A percentile compares a stretch with the other conserved stretches of the same genome.
These are phyloP conservation scores for Salix caprea DNA, from an alignment of 345 rosid species.

Conservation along the genomic window DNA sequence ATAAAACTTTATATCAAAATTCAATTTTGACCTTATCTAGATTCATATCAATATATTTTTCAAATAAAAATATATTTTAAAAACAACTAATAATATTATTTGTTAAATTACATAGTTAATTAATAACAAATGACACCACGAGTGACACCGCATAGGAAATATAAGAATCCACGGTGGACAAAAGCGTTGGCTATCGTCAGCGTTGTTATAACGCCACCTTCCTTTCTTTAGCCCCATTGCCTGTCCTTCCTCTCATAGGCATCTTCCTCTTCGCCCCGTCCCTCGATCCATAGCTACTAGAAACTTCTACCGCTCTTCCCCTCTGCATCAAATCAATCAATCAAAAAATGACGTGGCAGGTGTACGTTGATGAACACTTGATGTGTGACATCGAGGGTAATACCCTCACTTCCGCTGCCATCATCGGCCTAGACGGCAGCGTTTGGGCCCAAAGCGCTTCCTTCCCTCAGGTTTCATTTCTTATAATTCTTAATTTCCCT, in stretches of 20 bases:
- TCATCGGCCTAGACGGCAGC: conserved; percentile 15
- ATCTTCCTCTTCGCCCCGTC: background rate
- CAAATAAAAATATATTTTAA: too few relatives aligned
- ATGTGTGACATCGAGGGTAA: conserved; percentile 19
- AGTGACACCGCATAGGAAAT: too few relatives aligned
- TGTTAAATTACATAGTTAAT: too few relatives aligned
- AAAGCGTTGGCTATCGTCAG: background rate
- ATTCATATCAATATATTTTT: too few relatives aligned
- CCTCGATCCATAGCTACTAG: background rate
- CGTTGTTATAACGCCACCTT: background rate
- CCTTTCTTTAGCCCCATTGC: background rate
- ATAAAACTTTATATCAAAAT: too few relatives aligned
- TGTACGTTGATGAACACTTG: conserved; percentile 20
- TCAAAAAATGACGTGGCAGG: conserved; percentile 14
- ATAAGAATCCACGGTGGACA: too few relatives aligned
- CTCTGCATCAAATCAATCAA: background rate
- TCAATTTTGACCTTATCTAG: too few relatives aligned
- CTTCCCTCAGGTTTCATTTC: conserved; percentile 13
- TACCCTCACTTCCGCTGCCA: conserved; percentile 15
- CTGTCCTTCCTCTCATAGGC: background rate
- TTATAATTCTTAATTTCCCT: background rate
- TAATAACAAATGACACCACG: too few relatives aligned
- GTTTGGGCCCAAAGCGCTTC: conserved; percentile 15
- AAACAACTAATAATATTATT: too few relatives aligned
- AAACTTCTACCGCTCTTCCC: background rate